Evolutionary conservation across 2,329 filamentous ascomycete species (phyloP).

Genomic region (Aspergillus neoniger): DNA sequence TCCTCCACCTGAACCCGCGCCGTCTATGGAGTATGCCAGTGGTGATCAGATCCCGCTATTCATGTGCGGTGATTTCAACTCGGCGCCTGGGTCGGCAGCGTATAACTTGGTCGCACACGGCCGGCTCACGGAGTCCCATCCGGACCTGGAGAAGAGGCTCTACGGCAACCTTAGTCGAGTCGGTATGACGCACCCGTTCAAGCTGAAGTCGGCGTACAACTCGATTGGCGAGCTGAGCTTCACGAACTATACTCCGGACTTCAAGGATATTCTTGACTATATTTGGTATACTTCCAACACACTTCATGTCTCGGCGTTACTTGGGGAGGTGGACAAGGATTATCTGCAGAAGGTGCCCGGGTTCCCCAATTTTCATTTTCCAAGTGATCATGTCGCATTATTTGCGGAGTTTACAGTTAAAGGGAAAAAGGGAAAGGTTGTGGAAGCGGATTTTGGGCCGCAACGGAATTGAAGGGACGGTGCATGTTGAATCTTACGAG

Average conservation of each 20-base stretch:
- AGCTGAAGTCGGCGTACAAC: conserved; percentile 84
- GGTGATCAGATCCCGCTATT: conserved; percentile 87
- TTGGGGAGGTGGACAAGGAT: conserved; percentile 82
- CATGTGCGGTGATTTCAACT: conserved; percentile 96
- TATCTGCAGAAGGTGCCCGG: conserved; percentile 86
- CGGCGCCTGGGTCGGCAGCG: conserved; percentile 79
- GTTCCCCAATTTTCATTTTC: conserved; percentile 93
- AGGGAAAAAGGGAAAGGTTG: conserved; percentile 74
- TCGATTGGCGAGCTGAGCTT: conserved; percentile 84
- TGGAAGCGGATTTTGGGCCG: conserved; percentile 64
- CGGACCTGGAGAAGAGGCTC: conserved; percentile 75
- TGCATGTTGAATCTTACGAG: conserved; percentile 42
- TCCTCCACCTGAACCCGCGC: conserved; percentile 61
- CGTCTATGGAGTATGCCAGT: conserved; percentile 82
- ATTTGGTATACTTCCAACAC: conserved; percentile 96
- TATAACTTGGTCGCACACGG: conserved; percentile 87
- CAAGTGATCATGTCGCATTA: conserved; percentile 86
- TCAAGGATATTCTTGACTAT: conserved; percentile 90
- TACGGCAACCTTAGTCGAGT: conserved; percentile 93
- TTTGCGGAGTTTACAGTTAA: conserved; percentile 90
- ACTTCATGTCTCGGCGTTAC: conserved; percentile 77
- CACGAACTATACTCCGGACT: conserved; percentile 96
- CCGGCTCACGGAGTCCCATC: conserved; percentile 73
- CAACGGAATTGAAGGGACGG: conserved; percentile 43
- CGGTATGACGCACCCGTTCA: conserved; percentile 93